Percentiles rank a stretch among this genome's conserved stretches.
These are phyloP conservation scores for Antarctomyces pellizariae DNA, from an alignment of 495 filamentous ascomycete species.

Conservation along the genomic window DNA sequence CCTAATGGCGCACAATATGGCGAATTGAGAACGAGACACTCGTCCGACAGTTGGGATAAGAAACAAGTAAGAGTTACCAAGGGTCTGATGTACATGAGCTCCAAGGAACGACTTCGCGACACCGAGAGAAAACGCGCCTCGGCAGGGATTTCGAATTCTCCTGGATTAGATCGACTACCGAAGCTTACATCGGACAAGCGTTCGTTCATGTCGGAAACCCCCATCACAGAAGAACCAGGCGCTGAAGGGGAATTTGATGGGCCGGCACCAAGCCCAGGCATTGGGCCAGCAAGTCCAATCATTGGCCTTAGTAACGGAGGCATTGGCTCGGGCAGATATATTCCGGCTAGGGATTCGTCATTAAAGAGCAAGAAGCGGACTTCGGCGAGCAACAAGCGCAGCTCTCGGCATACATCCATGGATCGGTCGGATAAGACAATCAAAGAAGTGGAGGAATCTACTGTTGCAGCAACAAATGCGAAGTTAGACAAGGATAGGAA, in stretches of 20 bases:
- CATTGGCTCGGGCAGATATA: constrained; percentile 24
- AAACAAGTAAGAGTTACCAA: constrained; percentile 25
- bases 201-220: constrained; percentile 24
- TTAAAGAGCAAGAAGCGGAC: constrained; percentile 34
- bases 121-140: constrained; percentile 27
- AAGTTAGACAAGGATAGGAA: no score
- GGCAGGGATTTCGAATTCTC: constrained; percentile 13
- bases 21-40: constrained; percentile 22
- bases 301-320: constrained; percentile 16
- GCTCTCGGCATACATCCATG: no score
- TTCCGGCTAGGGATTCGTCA: constrained; percentile 46
- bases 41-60: constrained; percentile 27
- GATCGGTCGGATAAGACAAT: not conserved
- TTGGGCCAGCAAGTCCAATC: constrained; percentile 13
- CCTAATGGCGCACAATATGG: constrained; percentile 18
- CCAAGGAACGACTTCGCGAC: constrained; percentile 28
- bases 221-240: constrained; percentile 26
- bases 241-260: no score
- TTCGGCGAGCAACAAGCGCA: constrained; percentile 7
- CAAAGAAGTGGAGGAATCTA: constrained; percentile 1
- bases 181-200: constrained; percentile 15
- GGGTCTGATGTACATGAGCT: constrained; percentile 36
- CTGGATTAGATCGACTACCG: constrained; percentile 9
- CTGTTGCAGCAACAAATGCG: no score
- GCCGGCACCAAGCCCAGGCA: constrained; percentile 3